phyloP scores from a whole-genome alignment of 148 eudicot genomes.

The Silene latifolia region DNA sequence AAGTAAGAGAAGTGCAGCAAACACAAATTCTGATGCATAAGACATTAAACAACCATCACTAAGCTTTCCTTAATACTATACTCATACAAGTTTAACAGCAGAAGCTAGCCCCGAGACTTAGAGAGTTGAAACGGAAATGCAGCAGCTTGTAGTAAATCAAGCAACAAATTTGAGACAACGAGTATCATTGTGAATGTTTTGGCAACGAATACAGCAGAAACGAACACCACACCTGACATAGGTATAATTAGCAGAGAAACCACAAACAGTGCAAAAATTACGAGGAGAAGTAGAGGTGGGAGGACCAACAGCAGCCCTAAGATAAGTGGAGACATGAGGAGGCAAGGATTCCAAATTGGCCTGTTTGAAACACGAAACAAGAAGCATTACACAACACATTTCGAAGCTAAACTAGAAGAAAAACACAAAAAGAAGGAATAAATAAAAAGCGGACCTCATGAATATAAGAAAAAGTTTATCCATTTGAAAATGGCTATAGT shows the following conservation, averaged over 20 bases:
- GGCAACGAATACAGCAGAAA: slow-evolving; percentile 79
- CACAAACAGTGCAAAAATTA: slow-evolving; percentile 94
- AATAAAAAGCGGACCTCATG: slow-evolving; percentile 47
- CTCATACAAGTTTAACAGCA: background rate
- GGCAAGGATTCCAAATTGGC: slow-evolving; percentile 82
- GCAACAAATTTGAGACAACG: slow-evolving; percentile 93
- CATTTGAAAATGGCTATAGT: no score
- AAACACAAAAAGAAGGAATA: background rate
- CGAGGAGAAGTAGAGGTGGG: slow-evolving; percentile 76
- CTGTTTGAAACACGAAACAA: slow-evolving; percentile 28
- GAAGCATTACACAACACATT: background rate
- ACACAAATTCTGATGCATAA: background rate
- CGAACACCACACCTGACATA: slow-evolving; percentile 89
- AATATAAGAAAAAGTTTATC: no score
- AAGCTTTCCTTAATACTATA: background rate
- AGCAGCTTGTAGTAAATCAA: slow-evolving; percentile 25
- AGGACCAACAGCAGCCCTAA: slow-evolving; percentile 92
- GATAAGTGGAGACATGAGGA: slow-evolving; percentile 77
- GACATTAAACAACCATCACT: slow-evolving; percentile 2
- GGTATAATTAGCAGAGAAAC: slow-evolving; percentile 70
- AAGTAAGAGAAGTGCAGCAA: background rate
- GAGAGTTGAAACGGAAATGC: slow-evolving; percentile 6
- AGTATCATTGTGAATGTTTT: slow-evolving; percentile 90
- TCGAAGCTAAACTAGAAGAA: background rate
- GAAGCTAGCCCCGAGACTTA: background rate